These are phyloP conservation scores for Phyllosticta ampelicida DNA, from an alignment of 2,329 filamentous ascomycete genomes.

Conservation along the genomic window DNA sequence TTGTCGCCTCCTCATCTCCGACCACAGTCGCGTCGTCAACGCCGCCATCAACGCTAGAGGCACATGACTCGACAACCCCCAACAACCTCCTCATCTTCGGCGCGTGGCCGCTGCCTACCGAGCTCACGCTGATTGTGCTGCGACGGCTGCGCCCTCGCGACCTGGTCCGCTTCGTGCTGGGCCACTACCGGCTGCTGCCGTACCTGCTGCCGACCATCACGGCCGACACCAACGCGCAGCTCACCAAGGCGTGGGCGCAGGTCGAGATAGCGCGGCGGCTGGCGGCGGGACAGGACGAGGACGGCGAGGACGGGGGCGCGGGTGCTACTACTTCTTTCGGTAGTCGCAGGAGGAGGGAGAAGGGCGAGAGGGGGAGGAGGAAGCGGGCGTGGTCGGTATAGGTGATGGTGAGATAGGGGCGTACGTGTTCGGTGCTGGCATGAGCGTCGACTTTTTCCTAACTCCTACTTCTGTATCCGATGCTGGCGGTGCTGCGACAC, in stretches of 20 bases:
- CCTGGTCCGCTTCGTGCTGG: conserved; percentile 22
- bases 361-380: no score
- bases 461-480: no score
- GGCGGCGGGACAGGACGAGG: not conserved
- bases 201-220: not conserved
- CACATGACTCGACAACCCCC: conserved; percentile 11
- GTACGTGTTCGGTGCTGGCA: no score
- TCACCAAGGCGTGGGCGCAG: conserved; percentile 6
- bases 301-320: not conserved
- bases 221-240: conserved; percentile 3
- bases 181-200: conserved; percentile 2
- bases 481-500: no score
- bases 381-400: no score
- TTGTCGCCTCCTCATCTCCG: not conserved
- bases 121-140: conserved; percentile 27
- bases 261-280: conserved; percentile 7
- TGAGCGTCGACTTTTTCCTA: no score
- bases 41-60: conserved; percentile 10
- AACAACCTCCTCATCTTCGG: conserved; percentile 2
- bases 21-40: conserved; percentile 8
- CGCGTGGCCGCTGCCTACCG: conserved; percentile 19
- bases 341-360: no score
- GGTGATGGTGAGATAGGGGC: no score
- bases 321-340: no score
- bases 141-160: conserved; percentile 19